These are phyloP conservation scores for Schoenoplectus tabernaemontani DNA, from an alignment of 202 grass and related monocot genomes.

Conservation along the genomic window DNA sequence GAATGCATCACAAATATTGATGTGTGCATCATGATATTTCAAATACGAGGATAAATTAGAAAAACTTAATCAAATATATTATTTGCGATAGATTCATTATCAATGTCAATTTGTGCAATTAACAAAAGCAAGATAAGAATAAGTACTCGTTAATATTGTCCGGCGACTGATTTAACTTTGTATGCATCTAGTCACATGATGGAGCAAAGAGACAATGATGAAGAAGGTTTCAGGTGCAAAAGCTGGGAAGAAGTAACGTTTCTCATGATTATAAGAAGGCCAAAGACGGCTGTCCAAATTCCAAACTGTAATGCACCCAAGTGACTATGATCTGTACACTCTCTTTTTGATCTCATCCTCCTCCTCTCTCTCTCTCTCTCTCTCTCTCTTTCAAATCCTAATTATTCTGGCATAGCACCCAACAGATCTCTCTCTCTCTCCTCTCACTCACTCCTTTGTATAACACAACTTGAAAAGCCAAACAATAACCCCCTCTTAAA, in stretches of 20 bases:
- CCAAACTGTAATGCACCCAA: constrained; percentile 26
- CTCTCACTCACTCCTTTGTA: constrained; percentile 27
- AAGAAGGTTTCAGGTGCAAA: constrained; percentile 21
- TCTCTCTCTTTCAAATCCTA: constrained; percentile 11
- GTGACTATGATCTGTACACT: constrained; percentile 28
- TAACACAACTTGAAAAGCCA: constrained; percentile 20
- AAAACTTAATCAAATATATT: not conserved
- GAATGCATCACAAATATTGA: no score
- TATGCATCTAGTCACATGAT: constrained; percentile 9
- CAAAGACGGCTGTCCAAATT: constrained; percentile 29
- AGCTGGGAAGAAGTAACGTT: constrained; percentile 18
- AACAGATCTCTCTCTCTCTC: constrained; percentile 22
- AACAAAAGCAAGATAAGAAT: not conserved
- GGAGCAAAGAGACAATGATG: constrained; percentile 13
- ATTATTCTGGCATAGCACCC: not conserved
- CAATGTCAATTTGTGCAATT: not conserved
- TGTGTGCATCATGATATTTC: no score
- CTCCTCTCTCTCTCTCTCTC: not conserved
- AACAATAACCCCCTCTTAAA: constrained; percentile 25
- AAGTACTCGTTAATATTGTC: not conserved
- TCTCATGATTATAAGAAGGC: constrained; percentile 22
- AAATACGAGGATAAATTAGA: no score
- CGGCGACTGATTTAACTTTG: not conserved
- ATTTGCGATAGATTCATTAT: not conserved
- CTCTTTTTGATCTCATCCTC: constrained; percentile 15